Percentiles rank a stretch among this genome's conserved stretches.
Conservation (phyloP, 306 rosid genomes). For the Acmispon strigosus region DNA sequence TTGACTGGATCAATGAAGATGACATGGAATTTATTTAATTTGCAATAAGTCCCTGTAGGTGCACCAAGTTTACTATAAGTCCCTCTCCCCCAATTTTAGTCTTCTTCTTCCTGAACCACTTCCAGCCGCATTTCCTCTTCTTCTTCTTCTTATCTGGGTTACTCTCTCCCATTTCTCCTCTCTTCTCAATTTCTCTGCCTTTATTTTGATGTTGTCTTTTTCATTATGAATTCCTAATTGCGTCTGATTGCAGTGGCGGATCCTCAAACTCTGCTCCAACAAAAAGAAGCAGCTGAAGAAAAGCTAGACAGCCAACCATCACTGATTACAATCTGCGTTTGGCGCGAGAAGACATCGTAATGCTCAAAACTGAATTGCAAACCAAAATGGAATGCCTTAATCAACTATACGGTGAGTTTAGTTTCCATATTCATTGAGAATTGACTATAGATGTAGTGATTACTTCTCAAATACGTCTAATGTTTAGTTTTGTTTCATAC, state of each 20-base stretch:
- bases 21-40: no score
- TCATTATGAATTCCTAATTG: background rate
- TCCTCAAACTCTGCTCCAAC: conserved; percentile 75
- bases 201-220: background rate
- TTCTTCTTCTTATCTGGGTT: conserved; percentile 70
- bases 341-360: conserved; percentile 75
- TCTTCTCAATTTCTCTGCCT: background rate
- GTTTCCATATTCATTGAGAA: no score
- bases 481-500: no score
- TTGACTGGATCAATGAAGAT: no score
- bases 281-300: conserved; percentile 59
- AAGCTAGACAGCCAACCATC: conserved; percentile 74
- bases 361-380: conserved; percentile 52
- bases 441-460: no score
- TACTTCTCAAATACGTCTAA: no score
- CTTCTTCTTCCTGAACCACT: no score
- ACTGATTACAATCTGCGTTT: conserved; percentile 81
- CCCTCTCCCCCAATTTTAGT: no score
- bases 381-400: conserved; percentile 33
- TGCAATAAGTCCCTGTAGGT: no score
- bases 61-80: no score
- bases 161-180: conserved; percentile 34
- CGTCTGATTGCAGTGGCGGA: conserved; percentile 62
- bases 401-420: conserved; percentile 38
- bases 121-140: conserved; percentile 62